Evolutionary conservation across 805 yeast genomes (phyloP).

Genomic region (Metschnikowia shivogae): DNA sequence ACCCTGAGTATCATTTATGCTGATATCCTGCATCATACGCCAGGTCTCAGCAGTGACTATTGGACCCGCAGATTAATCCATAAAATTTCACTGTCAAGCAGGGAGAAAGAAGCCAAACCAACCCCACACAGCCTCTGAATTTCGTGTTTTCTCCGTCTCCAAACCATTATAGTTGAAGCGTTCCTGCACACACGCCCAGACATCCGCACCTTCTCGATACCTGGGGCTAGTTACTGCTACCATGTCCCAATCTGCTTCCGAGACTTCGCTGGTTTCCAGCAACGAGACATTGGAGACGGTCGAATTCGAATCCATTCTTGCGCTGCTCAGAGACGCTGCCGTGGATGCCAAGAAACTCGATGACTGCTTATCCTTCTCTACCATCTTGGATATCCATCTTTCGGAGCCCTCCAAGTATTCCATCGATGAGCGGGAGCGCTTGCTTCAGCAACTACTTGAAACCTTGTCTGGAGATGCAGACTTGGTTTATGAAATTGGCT

Average conservation of each 20-base stretch:
- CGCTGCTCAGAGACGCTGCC: slow-evolving; percentile 28
- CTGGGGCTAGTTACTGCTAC: not conserved
- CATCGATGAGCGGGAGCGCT: slow-evolving; percentile 44
- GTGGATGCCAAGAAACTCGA: slow-evolving; percentile 39
- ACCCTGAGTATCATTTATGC: too few relatives aligned
- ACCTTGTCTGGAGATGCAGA: slow-evolving; percentile 44
- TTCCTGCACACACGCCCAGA: slow-evolving; percentile 1
- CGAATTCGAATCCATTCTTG: slow-evolving; percentile 24
- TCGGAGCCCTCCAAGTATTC: slow-evolving; percentile 43
- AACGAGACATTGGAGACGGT: slow-evolving; percentile 16
- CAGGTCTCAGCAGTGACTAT: too few relatives aligned
- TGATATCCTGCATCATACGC: too few relatives aligned
- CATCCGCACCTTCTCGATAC: slow-evolving; percentile 3
- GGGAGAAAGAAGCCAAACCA: too few relatives aligned
- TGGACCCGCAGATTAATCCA: too few relatives aligned
- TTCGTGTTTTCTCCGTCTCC: too few relatives aligned
- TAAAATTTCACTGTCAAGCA: too few relatives aligned
- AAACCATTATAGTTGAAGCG: too few relatives aligned
- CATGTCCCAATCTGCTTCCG: slow-evolving; percentile 15
- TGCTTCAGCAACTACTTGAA: slow-evolving; percentile 45
- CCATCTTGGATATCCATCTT: slow-evolving; percentile 61
- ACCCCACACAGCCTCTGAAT: too few relatives aligned
- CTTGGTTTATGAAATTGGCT: slow-evolving; percentile 67
- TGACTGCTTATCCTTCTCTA: slow-evolving; percentile 70
- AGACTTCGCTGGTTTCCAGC: slow-evolving; percentile 12